Evolutionary conservation across 2,329 filamentous ascomycete species (phyloP).

Genomic region (Rugonectria rugulosa): DNA sequence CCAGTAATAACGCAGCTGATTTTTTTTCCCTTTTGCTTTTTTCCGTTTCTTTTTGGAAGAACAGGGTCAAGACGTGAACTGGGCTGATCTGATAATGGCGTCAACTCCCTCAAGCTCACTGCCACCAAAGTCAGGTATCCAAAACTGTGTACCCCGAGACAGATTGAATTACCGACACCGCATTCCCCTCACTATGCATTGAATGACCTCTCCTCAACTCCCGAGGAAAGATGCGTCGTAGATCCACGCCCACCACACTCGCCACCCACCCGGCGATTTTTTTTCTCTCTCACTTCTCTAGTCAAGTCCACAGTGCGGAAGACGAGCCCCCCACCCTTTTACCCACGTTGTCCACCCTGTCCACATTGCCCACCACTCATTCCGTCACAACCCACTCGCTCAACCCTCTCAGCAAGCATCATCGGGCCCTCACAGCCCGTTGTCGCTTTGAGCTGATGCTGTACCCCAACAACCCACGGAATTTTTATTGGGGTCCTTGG

Average conservation of each 20-base stretch:
- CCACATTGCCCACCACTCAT: constrained; percentile 4
- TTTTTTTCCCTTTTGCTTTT: neutral
- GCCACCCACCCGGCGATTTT: constrained; percentile 16
- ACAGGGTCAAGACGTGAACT: too few relatives aligned
- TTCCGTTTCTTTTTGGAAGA: too few relatives aligned
- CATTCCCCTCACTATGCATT: constrained; percentile 17
- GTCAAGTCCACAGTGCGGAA: constrained; percentile 10
- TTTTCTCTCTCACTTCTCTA: neutral
- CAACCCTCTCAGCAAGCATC: constrained; percentile 11
- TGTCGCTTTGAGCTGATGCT: neutral
- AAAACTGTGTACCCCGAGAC: too few relatives aligned
- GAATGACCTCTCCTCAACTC: constrained; percentile 6
- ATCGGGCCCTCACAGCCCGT: constrained; percentile 1
- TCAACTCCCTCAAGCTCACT: too few relatives aligned
- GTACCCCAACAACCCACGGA: constrained; percentile 17
- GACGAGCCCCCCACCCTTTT: constrained; percentile 2
- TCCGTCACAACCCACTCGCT: too few relatives aligned
- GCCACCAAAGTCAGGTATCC: too few relatives aligned
- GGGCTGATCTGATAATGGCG: too few relatives aligned
- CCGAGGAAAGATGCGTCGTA: neutral
- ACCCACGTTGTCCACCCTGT: constrained; percentile 3
- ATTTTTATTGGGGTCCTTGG: constrained; percentile 6
- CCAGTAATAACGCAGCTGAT: constrained; percentile 2
- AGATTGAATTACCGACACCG: neutral
- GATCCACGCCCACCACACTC: constrained; percentile 17